A percentile compares a stretch with the other conserved stretches of the same genome.
Conservation (phyloP, 352 stramenopile genomes). For the Phytopythium helicoides region DNA sequence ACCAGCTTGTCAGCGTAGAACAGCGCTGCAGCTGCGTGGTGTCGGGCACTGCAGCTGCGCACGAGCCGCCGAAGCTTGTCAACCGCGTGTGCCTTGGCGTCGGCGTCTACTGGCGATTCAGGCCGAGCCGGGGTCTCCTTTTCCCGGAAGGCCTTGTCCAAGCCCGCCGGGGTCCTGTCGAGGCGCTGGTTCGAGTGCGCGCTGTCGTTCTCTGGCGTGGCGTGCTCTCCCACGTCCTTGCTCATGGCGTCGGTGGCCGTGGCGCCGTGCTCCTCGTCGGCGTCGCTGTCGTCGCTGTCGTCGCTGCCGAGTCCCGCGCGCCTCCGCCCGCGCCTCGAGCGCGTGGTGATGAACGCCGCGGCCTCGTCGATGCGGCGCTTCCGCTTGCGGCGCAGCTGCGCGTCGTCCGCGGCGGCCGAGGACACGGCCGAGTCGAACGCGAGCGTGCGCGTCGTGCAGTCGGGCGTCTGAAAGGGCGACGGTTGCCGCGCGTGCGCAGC, state of each 20-base stretch:
- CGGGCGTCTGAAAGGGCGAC: conserved; percentile 39
- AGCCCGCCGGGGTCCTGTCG: not conserved
- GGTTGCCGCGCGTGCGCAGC: conserved; percentile 12
- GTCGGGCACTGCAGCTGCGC: conserved; percentile 39
- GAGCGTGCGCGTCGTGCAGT: conserved; percentile 38
- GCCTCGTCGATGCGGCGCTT: conserved; percentile 26
- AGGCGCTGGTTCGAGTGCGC: not conserved
- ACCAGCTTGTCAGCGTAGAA: conserved; percentile 84
- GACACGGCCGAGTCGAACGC: conserved; percentile 37
- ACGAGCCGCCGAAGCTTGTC: conserved; percentile 43
- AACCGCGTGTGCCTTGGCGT: conserved; percentile 10
- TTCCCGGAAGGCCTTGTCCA: not conserved
- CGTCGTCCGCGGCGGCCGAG: conserved; percentile 18
- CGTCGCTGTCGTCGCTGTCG: conserved; percentile 6
- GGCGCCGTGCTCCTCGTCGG: conserved; percentile 3
- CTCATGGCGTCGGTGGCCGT: not conserved
- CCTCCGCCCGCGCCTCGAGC: not conserved
- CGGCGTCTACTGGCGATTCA: not conserved
- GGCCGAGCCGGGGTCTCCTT: not conserved
- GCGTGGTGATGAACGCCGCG: conserved; percentile 29
- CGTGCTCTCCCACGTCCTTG: no score
- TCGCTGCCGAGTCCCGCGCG: not conserved
- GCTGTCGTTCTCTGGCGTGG: conserved; percentile 4
- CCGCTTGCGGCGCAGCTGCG: conserved; percentile 24
- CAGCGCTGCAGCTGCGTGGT: conserved; percentile 52